These are phyloP conservation scores for Phanerochaete sordida DNA, from an alignment of 768 basidiomycete genomes.

Conservation along the genomic window DNA sequence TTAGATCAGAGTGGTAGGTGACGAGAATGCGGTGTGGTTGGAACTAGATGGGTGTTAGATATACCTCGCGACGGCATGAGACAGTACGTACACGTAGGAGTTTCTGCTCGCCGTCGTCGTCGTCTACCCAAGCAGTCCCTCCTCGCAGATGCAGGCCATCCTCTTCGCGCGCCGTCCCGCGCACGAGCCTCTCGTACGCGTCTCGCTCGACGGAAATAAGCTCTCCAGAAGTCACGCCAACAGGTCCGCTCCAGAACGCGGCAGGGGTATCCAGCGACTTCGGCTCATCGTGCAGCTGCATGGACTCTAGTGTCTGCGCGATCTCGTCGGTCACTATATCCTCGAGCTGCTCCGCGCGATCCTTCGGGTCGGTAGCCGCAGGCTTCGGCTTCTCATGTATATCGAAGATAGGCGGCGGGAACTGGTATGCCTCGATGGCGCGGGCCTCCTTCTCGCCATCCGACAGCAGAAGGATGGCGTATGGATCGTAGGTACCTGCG, in stretches of 20 bases:
- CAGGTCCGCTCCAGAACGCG: slow-evolving; percentile 33
- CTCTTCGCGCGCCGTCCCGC: slow-evolving; percentile 12
- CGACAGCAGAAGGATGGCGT: slow-evolving; percentile 59
- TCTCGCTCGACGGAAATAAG: slow-evolving; percentile 47
- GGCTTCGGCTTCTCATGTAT: slow-evolving; percentile 1
- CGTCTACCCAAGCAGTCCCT: slow-evolving; percentile 58
- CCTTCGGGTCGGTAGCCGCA: background rate
- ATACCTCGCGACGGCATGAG: no score
- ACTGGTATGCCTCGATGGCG: slow-evolving; percentile 59
- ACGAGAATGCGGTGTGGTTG: slow-evolving; percentile 64
- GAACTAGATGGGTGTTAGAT: no score
- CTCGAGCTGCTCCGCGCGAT: background rate
- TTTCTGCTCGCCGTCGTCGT: slow-evolving; percentile 44
- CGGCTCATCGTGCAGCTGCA: slow-evolving; percentile 38
- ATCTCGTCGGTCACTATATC: slow-evolving; percentile 34
- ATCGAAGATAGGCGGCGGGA: slow-evolving; percentile 55
- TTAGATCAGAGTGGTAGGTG: slow-evolving; percentile 59
- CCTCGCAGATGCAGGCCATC: slow-evolving; percentile 37
- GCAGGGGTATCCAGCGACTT: slow-evolving; percentile 32
- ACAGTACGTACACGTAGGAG: slow-evolving; percentile 47
- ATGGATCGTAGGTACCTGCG: slow-evolving; percentile 61
- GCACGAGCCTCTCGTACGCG: slow-evolving; percentile 40
- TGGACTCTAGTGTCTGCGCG: slow-evolving; percentile 36
- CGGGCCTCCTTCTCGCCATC: slow-evolving; percentile 47
- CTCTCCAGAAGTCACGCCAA: slow-evolving; percentile 38